Conservation (phyloP, 176 grass and related monocot species). For the Ananas comosus region DNA sequence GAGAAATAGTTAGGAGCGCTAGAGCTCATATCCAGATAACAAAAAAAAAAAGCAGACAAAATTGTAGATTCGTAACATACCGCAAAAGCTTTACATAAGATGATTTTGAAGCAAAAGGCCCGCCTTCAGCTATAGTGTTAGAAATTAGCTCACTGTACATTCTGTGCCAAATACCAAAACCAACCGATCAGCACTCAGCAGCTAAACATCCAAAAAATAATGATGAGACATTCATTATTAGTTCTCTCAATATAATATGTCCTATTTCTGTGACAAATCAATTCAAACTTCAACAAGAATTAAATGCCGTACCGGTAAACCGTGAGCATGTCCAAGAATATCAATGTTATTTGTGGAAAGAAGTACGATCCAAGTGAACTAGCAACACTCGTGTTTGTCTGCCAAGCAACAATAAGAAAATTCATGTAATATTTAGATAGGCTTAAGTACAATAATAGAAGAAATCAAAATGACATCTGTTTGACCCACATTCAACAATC, state of each 20-base stretch:
- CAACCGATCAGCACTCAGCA: neutral
- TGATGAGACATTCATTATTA: neutral
- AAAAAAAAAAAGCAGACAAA: neutral
- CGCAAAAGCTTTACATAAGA: constrained; percentile 96
- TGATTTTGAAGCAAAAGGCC: constrained; percentile 89
- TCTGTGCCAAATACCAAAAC: constrained; percentile 30
- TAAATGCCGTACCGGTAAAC: constrained; percentile 75
- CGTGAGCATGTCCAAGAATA: constrained; percentile 97
- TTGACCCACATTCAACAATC: neutral
- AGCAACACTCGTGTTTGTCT: constrained; percentile 98
- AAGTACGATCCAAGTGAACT: constrained; percentile 86
- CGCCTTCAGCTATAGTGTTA: constrained; percentile 91
- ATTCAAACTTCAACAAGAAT: neutral
- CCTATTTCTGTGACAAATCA: too few species aligned
- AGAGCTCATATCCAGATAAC: constrained; percentile 1
- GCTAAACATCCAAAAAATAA: neutral
- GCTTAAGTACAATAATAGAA: too few species aligned
- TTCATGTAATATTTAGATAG: neutral
- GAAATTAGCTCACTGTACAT: constrained; percentile 99
- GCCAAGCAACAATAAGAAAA: constrained; percentile 28
- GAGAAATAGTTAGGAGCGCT: neutral
- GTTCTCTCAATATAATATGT: neutral
- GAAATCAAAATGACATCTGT: neutral
- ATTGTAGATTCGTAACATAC: constrained; percentile 25
- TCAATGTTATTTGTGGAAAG: constrained; percentile 87